Evolutionary conservation across 345 rosid genomes (phyloP).

Genomic region (Citropsis articulata): DNA sequence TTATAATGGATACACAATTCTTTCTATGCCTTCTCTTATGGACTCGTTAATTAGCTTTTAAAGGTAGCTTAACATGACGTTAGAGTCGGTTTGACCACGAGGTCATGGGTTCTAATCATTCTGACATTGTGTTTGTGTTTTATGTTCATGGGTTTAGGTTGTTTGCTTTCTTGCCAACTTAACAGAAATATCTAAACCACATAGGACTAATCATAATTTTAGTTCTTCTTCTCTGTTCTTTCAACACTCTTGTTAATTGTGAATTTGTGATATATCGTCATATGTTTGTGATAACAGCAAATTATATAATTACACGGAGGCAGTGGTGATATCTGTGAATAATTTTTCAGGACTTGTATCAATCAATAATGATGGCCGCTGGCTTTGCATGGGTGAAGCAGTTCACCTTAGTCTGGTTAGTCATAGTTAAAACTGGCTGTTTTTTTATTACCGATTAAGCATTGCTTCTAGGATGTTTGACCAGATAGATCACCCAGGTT

Average conservation of each 20-base stretch:
- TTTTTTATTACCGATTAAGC: background rate
- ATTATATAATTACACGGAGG: slow-evolving; percentile 40
- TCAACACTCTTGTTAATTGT: background rate
- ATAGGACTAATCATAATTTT: background rate
- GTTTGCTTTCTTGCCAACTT: background rate
- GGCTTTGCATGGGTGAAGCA: slow-evolving; percentile 57
- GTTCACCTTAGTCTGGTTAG: slow-evolving; percentile 66
- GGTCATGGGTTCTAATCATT: too few relatives aligned
- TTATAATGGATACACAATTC: too few relatives aligned
- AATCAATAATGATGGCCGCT: slow-evolving; percentile 62
- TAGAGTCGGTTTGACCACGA: background rate
- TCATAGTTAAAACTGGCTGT: background rate
- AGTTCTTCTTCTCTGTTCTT: too few relatives aligned
- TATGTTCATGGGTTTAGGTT: background rate
- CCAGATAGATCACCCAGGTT: too few relatives aligned
- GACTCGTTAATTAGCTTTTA: background rate
- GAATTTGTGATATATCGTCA: background rate
- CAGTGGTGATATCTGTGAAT: slow-evolving; percentile 63
- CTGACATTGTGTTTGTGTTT: background rate
- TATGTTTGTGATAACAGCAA: background rate
- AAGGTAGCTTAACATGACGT: background rate
- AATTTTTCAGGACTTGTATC: slow-evolving; percentile 68
- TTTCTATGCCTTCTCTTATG: too few relatives aligned
- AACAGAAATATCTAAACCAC: background rate
- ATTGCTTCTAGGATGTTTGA: background rate